Percentiles rank a stretch among this genome's conserved stretches.
These are phyloP conservation scores for Nakazawaea wickerhamii DNA, from an alignment of 805 yeast genomes.

Conservation along the genomic window DNA sequence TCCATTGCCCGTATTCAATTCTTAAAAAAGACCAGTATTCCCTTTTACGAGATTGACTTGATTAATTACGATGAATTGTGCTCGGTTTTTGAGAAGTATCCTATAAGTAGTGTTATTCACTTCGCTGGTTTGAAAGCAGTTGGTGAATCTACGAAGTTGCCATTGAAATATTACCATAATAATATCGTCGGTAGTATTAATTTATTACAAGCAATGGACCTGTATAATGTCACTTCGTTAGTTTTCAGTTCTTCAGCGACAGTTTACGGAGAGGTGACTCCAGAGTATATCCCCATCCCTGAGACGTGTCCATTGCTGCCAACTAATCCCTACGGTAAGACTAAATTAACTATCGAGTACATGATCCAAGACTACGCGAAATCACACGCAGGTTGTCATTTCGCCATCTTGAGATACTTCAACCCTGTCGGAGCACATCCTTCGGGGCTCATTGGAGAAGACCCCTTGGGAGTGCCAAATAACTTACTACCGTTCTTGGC, in stretches of 20 bases:
- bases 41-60: constrained; percentile 55
- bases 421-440: constrained; percentile 88
- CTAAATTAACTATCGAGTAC: constrained; percentile 62
- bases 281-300: constrained; percentile 72
- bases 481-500: constrained; percentile 71
- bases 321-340: constrained; percentile 72
- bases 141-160: constrained; percentile 67
- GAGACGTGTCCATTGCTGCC: constrained; percentile 73
- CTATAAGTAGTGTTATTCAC: constrained; percentile 60
- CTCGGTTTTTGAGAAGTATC: constrained; percentile 41
- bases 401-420: constrained; percentile 70
- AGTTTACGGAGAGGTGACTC: constrained; percentile 77
- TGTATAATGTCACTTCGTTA: constrained; percentile 40
- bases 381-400: constrained; percentile 35
- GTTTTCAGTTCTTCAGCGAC: constrained; percentile 81
- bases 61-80: constrained; percentile 41
- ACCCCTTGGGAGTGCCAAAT: constrained; percentile 73
- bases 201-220: constrained; percentile 48
- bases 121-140: constrained; percentile 84
- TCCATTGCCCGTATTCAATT: constrained; percentile 59
- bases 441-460: constrained; percentile 75
- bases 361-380: constrained; percentile 49
- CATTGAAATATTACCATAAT: constrained; percentile 62
- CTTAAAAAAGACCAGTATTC: constrained; percentile 43
- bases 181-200: constrained; percentile 62